A percentile compares a stretch with the other conserved stretches of the same genome.
Evolutionary conservation across 2,329 filamentous ascomycete species (phyloP).

Genomic region (Pseudonectria foliicola): DNA sequence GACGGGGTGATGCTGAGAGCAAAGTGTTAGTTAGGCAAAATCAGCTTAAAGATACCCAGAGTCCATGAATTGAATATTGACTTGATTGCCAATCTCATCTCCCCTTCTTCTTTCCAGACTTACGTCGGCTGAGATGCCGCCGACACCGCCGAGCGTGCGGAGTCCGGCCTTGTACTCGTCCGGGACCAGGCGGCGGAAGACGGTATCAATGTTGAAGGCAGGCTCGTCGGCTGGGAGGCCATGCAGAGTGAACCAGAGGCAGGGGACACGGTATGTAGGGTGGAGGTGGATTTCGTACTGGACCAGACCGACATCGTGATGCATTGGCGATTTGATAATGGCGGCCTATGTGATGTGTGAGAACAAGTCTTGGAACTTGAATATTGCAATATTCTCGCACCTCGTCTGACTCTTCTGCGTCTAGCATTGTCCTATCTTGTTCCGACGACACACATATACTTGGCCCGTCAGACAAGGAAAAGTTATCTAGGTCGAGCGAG

Average conservation of each 20-base stretch:
- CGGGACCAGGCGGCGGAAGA: slow-evolving; percentile 66
- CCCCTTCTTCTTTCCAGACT: slow-evolving; percentile 41
- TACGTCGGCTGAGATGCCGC: slow-evolving; percentile 71
- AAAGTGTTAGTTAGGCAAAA: slow-evolving; percentile 33
- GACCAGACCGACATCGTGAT: slow-evolving; percentile 40
- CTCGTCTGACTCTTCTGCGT: slow-evolving; percentile 45
- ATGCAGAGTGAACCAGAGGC: slow-evolving; percentile 67
- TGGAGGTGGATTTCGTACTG: slow-evolving; percentile 71
- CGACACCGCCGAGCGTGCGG: slow-evolving; percentile 55
- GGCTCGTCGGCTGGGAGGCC: slow-evolving; percentile 48
- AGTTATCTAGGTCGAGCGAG: slow-evolving; percentile 36
- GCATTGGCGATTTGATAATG: slow-evolving; percentile 25
- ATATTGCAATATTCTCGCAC: too few species aligned
- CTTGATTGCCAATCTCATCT: slow-evolving; percentile 19
- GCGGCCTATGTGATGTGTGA: slow-evolving; percentile 31
- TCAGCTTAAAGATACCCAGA: slow-evolving; percentile 23
- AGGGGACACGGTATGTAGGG: slow-evolving; percentile 66
- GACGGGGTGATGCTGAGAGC: slow-evolving; percentile 68
- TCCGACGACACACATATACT: slow-evolving; percentile 13
- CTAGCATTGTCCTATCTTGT: slow-evolving; percentile 40
- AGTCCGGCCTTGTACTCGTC: slow-evolving; percentile 55
- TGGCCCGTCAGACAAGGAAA: slow-evolving; percentile 34
- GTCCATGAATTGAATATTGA: slow-evolving; percentile 19
- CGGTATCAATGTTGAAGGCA: slow-evolving; percentile 56
- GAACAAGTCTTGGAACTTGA: too few species aligned